Conservation (phyloP, 176 grass and related monocot genomes). For the Ensete glaucum region DNA sequence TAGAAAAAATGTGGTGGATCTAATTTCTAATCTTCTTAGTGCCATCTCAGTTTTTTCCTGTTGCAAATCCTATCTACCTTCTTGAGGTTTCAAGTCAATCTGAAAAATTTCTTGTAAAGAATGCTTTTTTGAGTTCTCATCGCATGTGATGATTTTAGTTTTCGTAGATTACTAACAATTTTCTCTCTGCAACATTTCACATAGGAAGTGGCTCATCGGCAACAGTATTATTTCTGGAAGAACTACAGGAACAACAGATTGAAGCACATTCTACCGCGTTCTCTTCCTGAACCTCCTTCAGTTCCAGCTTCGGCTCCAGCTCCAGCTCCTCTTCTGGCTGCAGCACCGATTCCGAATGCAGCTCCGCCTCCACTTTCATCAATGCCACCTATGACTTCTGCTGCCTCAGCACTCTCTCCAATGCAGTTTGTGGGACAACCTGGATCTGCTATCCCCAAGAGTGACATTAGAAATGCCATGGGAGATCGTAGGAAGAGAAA, state of each 20-base stretch:
- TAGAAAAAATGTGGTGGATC: too few species aligned
- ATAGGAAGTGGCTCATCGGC: constrained; percentile 93
- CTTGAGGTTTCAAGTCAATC: neutral
- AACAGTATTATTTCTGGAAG: constrained; percentile 98
- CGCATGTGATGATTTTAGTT: neutral
- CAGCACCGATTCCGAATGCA: constrained; percentile 19
- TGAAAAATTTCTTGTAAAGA: neutral
- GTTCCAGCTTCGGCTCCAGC: constrained; percentile 24
- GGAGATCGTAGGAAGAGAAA: constrained; percentile 95
- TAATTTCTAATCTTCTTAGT: too few species aligned
- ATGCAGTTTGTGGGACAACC: constrained; percentile 83
- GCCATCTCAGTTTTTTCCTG: too few species aligned
- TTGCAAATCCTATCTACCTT: neutral
- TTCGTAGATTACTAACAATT: constrained; percentile 14
- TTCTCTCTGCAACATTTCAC: constrained; percentile 20
- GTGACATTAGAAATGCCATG: constrained; percentile 72
- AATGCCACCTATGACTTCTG: constrained; percentile 44
- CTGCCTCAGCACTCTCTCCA: constrained; percentile 46
- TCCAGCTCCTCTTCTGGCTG: constrained; percentile 17
- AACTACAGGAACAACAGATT: constrained; percentile 96
- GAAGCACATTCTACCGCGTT: constrained; percentile 89
- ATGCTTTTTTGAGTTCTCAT: neutral
- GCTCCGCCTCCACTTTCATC: constrained; percentile 25
- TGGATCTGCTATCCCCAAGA: constrained; percentile 51
- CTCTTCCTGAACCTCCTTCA: constrained; percentile 64